Evolutionary conservation across 2,329 filamentous ascomycete species (phyloP).

Genomic region (Aspergillus alliaceus): DNA sequence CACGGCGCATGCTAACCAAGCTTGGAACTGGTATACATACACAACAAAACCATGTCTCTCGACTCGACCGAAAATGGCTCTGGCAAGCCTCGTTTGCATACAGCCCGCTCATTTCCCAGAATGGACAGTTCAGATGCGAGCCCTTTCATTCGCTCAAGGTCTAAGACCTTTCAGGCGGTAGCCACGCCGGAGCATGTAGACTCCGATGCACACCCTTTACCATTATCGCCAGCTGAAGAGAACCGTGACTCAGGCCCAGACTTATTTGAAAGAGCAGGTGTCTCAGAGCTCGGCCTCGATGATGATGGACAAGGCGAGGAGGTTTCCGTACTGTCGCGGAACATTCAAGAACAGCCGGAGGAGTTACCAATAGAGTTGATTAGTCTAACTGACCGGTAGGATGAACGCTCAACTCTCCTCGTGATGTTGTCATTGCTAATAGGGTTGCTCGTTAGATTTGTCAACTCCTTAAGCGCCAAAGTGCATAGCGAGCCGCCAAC

Average conservation of each 20-base stretch:
- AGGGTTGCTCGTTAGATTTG: constrained; percentile 62
- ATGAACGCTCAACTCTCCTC: background rate
- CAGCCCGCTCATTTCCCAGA: constrained; percentile 32
- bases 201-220: constrained; percentile 23
- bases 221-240: constrained; percentile 21
- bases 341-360: constrained; percentile 69
- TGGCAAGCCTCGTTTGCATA: constrained; percentile 25
- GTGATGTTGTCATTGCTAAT: constrained; percentile 4
- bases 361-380: constrained; percentile 92
- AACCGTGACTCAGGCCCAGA: constrained; percentile 33
- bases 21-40: constrained; percentile 11
- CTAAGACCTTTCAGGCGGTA: constrained; percentile 27
- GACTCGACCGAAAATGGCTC: constrained; percentile 24
- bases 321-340: constrained; percentile 34
- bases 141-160: constrained; percentile 24
- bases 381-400: constrained; percentile 81
- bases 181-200: constrained; percentile 24
- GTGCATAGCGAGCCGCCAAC: constrained; percentile 80
- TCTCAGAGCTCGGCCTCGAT: constrained; percentile 31
- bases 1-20: background rate
- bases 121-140: constrained; percentile 30
- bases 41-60: constrained; percentile 24
- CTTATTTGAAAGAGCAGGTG: constrained; percentile 46
- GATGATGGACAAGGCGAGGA: constrained; percentile 34
- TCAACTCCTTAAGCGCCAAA: constrained; percentile 84